Evolutionary conservation across 148 eudicot genomes (phyloP), one percentile per base, ranked within the genome.

Genomic region (Agrostemma githago): DNA sequence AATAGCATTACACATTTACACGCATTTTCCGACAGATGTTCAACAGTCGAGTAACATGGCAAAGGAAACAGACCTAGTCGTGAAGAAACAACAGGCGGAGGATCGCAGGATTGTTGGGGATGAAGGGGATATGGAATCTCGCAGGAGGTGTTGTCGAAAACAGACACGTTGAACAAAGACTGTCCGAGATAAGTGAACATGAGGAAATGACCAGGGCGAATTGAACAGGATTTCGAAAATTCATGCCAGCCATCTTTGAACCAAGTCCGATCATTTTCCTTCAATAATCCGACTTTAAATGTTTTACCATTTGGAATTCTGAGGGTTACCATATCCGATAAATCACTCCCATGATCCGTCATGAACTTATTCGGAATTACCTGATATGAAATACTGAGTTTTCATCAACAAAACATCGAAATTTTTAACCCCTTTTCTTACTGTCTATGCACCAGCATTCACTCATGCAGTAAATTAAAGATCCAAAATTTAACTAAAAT

Each of bases 91-190:
- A 26, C 1, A 1, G 34, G 34, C 1, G 34, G 34, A 26, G 34
- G 1, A 26, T 26, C 34, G 1, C 34, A 1, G 34, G 34, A 26
- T 12, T 51, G 15, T 12, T 10, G 4, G 12, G 41, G 42, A 61
- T 20, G 51, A 21, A 62, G 15, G 8, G 86, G 88, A 63, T 85
- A 83, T 20, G 75, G 81, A 4, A 85, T 80, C 71, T 85, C 90
- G 8, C 76, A 37, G 20, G 88, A 85, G 34, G 76, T 74, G 72
- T 3, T 26, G 73, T 84, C 85, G 66, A 78, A 82, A 61, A 83
- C 73, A 9, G 53, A 4, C 19, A 83, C 87, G 39, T 68, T 69
- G 53, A 88, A 84, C 20, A 4, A 21, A n/a, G 84, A 82, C 41
- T 72, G 11, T 5, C 78, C 77, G 6, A 56, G 51, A 20, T 74